Evolutionary conservation across 345 rosid genomes (phyloP).

Genomic region (Eucalyptus urophylla): DNA sequence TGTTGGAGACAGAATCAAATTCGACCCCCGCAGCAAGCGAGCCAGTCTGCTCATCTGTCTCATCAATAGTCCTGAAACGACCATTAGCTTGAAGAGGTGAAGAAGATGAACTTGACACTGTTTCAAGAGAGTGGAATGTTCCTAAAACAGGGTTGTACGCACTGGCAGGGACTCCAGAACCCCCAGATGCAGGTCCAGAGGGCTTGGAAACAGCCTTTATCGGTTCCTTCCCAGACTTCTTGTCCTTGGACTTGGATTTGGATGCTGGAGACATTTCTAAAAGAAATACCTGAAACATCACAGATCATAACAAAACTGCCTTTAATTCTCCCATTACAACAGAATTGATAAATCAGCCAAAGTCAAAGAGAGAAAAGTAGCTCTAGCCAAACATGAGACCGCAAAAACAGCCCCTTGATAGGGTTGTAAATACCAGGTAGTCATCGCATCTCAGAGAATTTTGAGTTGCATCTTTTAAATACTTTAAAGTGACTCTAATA

Average conservation of each 20-base stretch:
- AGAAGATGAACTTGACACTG: conserved; percentile 31
- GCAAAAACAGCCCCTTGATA: background rate
- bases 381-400: background rate
- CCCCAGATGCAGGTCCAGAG: conserved; percentile 31
- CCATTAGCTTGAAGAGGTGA: conserved; percentile 46
- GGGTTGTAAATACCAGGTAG: background rate
- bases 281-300: background rate
- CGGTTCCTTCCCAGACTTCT: conserved; percentile 56
- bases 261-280: conserved; percentile 54
- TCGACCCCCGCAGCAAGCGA: conserved; percentile 38
- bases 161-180: conserved; percentile 43
- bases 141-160: conserved; percentile 70
- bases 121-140: conserved; percentile 62
- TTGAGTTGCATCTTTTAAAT: background rate
- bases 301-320: background rate
- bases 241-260: conserved; percentile 69
- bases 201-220: conserved; percentile 46
- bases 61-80: conserved; percentile 64
- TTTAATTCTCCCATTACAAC: background rate
- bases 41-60: conserved; percentile 46
- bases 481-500: background rate
- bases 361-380: background rate
- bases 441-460: background rate
- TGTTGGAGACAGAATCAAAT: conserved; percentile 74
- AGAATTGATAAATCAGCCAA: background rate